phyloP scores from a whole-genome alignment of 169 alveolate species.

The Plasmodium adleri region DNA sequence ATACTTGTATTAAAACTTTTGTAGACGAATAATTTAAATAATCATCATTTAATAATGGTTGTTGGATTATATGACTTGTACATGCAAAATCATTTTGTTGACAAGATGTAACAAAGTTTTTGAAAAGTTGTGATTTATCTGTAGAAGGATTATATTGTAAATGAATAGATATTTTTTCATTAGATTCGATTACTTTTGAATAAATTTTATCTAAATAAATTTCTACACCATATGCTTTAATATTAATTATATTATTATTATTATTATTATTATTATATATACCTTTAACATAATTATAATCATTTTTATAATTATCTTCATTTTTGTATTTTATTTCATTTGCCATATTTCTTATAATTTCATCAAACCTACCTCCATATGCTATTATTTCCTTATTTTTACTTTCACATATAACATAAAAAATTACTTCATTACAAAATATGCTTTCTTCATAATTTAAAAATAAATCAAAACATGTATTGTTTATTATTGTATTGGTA shows the following conservation, averaged over 20 bases:
- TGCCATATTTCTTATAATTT: conserved; percentile 32
- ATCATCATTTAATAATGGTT: conserved; percentile 3
- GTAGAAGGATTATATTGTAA: conserved; percentile 10
- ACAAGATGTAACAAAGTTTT: conserved; percentile 19
- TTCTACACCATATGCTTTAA: conserved; percentile 74
- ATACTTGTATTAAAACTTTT: conserved; percentile 53
- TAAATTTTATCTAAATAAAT: conserved; percentile 54
- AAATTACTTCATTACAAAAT: conserved; percentile 62
- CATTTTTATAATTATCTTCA: neutral
- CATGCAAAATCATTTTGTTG: conserved; percentile 53
- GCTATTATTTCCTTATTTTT: conserved; percentile 73
- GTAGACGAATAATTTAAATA: conserved; percentile 45
- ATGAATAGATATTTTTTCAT: conserved; percentile 46
- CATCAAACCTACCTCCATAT: conserved; percentile 63
- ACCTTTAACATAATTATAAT: neutral
- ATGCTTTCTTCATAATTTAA: conserved; percentile 69
- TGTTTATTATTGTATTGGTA: conserved; percentile 43
- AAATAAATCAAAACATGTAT: conserved; percentile 58
- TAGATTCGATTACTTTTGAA: conserved; percentile 34
- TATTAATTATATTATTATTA: conserved; percentile 5
- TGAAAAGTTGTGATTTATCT: conserved; percentile 52
- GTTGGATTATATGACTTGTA: conserved; percentile 26
- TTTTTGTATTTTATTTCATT: neutral
- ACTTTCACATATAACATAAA: conserved; percentile 63
- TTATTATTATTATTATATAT: neutral